These are phyloP conservation scores for Phaffomyces opuntiae DNA, from an alignment of 805 yeast species.

Conservation along the genomic window DNA sequence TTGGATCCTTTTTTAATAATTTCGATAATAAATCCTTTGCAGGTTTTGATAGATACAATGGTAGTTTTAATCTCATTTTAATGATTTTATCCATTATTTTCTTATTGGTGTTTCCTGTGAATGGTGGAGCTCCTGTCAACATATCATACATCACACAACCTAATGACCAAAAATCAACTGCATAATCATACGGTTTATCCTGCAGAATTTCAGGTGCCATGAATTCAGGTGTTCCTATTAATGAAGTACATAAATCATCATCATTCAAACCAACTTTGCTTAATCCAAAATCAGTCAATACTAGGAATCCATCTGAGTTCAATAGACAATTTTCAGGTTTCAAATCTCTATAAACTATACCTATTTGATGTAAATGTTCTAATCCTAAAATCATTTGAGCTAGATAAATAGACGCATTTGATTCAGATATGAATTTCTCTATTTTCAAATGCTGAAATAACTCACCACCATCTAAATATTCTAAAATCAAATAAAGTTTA, in stretches of 20 bases:
- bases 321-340: slow-evolving; percentile 93
- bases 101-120: slow-evolving; percentile 75
- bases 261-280: slow-evolving; percentile 61
- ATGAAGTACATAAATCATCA: slow-evolving; percentile 69
- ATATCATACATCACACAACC: slow-evolving; percentile 79
- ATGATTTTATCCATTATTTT: slow-evolving; percentile 68
- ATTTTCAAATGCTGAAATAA: slow-evolving; percentile 91
- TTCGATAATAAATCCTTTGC: slow-evolving; percentile 70
- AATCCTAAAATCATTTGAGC: slow-evolving; percentile 90
- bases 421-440: slow-evolving; percentile 88
- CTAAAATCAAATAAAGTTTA: slow-evolving; percentile 67
- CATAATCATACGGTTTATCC: slow-evolving; percentile 69
- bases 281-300: slow-evolving; percentile 92
- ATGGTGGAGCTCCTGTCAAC: slow-evolving; percentile 83
- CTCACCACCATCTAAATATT: slow-evolving; percentile 88
- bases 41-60: slow-evolving; percentile 70
- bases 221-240: slow-evolving; percentile 75
- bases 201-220: slow-evolving; percentile 87
- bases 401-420: slow-evolving; percentile 87
- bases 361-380: slow-evolving; percentile 90
- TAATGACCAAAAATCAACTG: slow-evolving; percentile 89
- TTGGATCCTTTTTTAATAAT: slow-evolving; percentile 61
- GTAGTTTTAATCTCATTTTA: slow-evolving; percentile 59
- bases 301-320: slow-evolving; percentile 93
- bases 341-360: slow-evolving; percentile 91